Conservation (phyloP, 164 flowering plant species). For the Magnolia changhungtana region DNA sequence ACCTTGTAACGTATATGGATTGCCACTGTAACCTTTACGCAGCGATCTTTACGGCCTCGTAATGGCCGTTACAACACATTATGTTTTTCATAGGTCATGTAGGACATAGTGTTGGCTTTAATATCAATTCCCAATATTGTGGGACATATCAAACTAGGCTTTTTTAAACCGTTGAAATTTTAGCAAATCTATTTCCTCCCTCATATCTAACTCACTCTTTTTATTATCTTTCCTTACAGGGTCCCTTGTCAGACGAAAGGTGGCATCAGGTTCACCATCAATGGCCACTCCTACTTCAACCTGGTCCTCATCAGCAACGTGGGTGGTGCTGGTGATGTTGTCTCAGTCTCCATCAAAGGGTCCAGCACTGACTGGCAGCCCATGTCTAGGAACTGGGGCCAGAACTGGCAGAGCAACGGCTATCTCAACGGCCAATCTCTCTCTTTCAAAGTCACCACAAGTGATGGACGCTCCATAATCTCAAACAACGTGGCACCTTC, state of each 20-base stretch:
- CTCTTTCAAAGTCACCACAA: conserved; percentile 56
- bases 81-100: too few species aligned
- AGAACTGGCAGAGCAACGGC: conserved; percentile 67
- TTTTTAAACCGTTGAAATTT: too few species aligned
- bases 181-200: background rate
- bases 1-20: too few species aligned
- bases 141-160: too few species aligned
- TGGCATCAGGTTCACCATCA: conserved; percentile 73
- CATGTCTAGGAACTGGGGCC: conserved; percentile 80
- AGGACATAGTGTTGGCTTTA: too few species aligned
- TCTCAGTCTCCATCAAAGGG: conserved; percentile 54
- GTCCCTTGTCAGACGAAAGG: conserved; percentile 61
- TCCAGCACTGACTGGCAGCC: conserved; percentile 61
- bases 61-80: too few species aligned
- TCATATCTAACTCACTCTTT: background rate
- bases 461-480: conserved; percentile 50
- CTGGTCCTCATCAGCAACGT: conserved; percentile 68
- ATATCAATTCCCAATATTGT: too few species aligned
- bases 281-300: conserved; percentile 72
- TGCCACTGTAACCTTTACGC: too few species aligned
- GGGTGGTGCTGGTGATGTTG: conserved; percentile 74
- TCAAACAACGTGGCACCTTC: conserved; percentile 65
- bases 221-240: conserved; percentile 25
- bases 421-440: conserved; percentile 68
- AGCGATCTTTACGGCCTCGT: too few species aligned